Base-by-base conservation (phyloP, 805 yeast species). In the Cephaloascus fragrans region DNA sequence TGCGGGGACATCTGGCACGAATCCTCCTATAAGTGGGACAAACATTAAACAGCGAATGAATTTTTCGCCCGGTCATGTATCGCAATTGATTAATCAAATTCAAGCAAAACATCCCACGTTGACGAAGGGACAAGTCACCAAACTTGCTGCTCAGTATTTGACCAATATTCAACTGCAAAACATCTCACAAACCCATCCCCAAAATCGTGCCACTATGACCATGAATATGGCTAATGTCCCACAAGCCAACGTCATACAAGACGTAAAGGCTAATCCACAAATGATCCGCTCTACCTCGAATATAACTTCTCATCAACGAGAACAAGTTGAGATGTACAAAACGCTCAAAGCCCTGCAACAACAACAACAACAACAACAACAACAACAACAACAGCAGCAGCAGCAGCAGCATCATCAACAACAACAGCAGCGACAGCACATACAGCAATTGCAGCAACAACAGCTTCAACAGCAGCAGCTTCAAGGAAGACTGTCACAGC, bases 81-180 rank as follows among this genome's bases (percentile, higher is more conserved):
- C 83, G 8, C 80, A 83, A 1, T 70, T 80, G 33, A 73, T 80
- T 41, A 74, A 67, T 46, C 76, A 79, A 35, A 79, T 80, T 39
- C 83, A 79, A 51, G 59, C 70, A n/a, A 77, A 77, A 47, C 73
- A 80, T 51, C 87, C 87, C 2, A 71, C 67, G 26, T 58, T 77
- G 51, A 64, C 76, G 9, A 77, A 77, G 43, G 80, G 75, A 41
- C 82, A 80, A 48, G 83, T 80, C 1, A 75, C 82, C 2, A 71
- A 75, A 41, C 62, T 79, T 41, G 85, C 86, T 2, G 82, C 82
- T 3, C 68, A 77, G 14, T 77, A 78, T 47, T 54, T 79, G 44
- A 78, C 83, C 1, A 73, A 68, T 43, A 56, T 74, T 28, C 82
- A 76, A 51, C 74, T 69, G 42, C 71, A 67, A 47, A n/a, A n/a